These are phyloP conservation scores for Chalciporus sp. DNA, from an alignment of 1,284 basidiomycete genomes.

Conservation along the genomic window DNA sequence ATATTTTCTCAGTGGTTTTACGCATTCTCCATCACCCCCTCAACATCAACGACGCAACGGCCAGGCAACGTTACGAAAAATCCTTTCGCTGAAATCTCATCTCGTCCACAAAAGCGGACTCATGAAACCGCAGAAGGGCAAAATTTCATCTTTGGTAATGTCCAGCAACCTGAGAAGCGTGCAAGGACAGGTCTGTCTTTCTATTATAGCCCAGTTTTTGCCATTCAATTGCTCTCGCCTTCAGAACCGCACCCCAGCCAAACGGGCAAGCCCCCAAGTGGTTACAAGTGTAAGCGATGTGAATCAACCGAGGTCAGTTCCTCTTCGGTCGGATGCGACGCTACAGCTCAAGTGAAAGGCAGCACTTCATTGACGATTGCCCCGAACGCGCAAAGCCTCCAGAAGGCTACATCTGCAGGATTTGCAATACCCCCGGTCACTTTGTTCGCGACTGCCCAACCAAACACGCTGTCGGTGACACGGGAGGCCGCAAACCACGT, in stretches of 20 bases:
- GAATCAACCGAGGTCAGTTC: conserved; percentile 66
- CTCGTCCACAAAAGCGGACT: conserved; percentile 53
- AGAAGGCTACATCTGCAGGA: conserved; percentile 84
- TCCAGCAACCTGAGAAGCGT: conserved; percentile 58
- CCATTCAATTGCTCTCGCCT: neutral
- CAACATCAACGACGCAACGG: conserved; percentile 40
- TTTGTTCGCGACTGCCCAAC: conserved; percentile 87
- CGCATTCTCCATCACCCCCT: conserved; percentile 65
- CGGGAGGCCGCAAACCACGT: conserved; percentile 76
- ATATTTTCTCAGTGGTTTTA: conserved; percentile 68
- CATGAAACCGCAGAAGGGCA: conserved; percentile 49
- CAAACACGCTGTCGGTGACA: conserved; percentile 72
- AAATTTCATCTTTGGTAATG: conserved; percentile 71
- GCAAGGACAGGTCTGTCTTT: conserved; percentile 49
- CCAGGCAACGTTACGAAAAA: conserved; percentile 74
- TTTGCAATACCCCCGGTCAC: conserved; percentile 81
- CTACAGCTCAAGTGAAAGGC: conserved; percentile 7
- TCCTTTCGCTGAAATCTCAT: conserved; percentile 57
- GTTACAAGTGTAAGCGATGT: conserved; percentile 79
- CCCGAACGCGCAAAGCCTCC: conserved; percentile 75
- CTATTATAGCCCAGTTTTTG: neutral
- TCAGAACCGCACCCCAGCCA: conserved; percentile 38
- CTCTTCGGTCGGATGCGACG: neutral
- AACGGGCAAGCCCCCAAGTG: conserved; percentile 61
- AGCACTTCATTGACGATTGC: conserved; percentile 81